Percentiles rank a stretch among this genome's conserved stretches.
Conservation (phyloP, 805 yeast genomes). For the Ogataea corticis region DNA sequence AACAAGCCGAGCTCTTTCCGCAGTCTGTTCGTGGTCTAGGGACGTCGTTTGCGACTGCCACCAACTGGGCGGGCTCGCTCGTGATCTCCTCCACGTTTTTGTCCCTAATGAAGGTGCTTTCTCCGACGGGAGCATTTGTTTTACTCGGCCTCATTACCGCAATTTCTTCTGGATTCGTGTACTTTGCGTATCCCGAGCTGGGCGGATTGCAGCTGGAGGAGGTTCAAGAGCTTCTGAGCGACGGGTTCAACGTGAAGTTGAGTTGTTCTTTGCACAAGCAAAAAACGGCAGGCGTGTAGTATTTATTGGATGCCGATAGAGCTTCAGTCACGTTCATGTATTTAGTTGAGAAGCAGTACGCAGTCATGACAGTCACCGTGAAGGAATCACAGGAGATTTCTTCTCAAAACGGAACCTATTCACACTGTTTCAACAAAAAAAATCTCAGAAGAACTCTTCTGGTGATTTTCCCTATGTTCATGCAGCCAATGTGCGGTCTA, state of each 20-base stretch:
- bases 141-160: conserved; percentile 48
- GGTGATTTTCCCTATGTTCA: conserved; percentile 37
- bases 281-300: not conserved
- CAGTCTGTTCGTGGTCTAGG: conserved; percentile 56
- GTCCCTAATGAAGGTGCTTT: conserved; percentile 51
- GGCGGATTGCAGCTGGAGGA: conserved; percentile 54
- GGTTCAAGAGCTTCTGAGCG: conserved; percentile 43
- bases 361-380: conserved; percentile 35
- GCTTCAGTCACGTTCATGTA: too few relatives aligned
- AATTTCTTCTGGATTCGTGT: conserved; percentile 43
- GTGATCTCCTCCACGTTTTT: conserved; percentile 52
- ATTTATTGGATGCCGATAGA: too few relatives aligned
- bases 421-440: conserved; percentile 45
- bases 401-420: conserved; percentile 30
- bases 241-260: conserved; percentile 47
- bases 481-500: conserved; percentile 49
- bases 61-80: conserved; percentile 55
- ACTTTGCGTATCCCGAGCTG: conserved; percentile 50
- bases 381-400: conserved; percentile 28
- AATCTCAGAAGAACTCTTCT: conserved; percentile 50
- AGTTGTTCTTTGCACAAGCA: conserved; percentile 35
- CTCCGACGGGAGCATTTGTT: conserved; percentile 52
- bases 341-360: conserved; percentile 36
- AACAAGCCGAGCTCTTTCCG: conserved; percentile 56
- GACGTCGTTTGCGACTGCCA: conserved; percentile 36